Base-by-base conservation (phyloP, 2,329 filamentous ascomycete genomes). In the Chrysoporthe puriensis region DNA sequence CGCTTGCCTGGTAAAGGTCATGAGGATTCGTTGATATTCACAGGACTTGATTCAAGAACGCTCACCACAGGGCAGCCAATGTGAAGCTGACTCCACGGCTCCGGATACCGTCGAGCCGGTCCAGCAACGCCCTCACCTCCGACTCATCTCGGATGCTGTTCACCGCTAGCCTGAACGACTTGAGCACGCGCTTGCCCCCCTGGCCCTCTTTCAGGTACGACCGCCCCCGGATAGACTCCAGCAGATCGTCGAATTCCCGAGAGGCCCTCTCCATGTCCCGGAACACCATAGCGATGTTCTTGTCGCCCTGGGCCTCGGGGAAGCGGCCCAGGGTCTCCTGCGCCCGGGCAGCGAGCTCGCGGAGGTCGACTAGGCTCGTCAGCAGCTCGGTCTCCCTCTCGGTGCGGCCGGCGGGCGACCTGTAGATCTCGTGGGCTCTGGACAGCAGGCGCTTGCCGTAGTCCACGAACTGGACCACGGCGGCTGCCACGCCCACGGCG, bases 391-490 rank as follows among this genome's bases (percentile, higher is more conserved):
- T 18, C 44, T 63, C 61, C 2, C 5, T 16, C 26, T 42, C 6
- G 16, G 46, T 54, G 14, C 34, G 3, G 34, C n/a, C 32, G 26
- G 32, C 18, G 3, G 54, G 14, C 14, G 54, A 57, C 14, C 3
- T 48, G 11, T 63, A 40, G n/a, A 42, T 62, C 32, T 36, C 26
- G 46, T 62, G 46, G n/a, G 44, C 43, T 50, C 26, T 32, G 9
- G 34, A 62, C 44, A 62, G 14, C n/a, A 52, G 44, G 26, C 60
- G 44, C 44, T 36, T 52, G 26, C 60, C 60, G 16, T 40, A 48
- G 46, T 62, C 60, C 34, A 48, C 60, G 16, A 62, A 62, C 44
- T 62, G 60, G 60, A 62, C 60, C 11, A 36, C 46, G 18, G 60
- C 60, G 36, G 60, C 60, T 14, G 46, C 26, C 18, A 52, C 43